Conservation (phyloP, 1,284 basidiomycete genomes). For the Cutaneotrichosporon sp. region DNA sequence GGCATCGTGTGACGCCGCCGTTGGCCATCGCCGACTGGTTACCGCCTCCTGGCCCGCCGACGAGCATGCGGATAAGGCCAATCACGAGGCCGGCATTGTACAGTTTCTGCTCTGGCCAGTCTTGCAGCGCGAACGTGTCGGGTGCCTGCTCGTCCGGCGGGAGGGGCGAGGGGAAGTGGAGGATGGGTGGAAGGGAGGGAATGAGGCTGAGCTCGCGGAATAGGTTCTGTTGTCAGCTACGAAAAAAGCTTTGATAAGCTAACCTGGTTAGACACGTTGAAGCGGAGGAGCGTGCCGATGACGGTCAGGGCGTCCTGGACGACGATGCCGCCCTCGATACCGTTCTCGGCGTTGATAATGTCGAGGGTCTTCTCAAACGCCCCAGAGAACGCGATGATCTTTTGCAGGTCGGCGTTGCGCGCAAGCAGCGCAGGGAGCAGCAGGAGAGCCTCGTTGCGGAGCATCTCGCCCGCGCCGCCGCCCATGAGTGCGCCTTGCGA, state of each 20-base stretch:
- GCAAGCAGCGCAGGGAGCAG: constrained; percentile 75
- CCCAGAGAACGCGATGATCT: constrained; percentile 94
- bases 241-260: constrained; percentile 22
- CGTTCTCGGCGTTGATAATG: constrained; percentile 79
- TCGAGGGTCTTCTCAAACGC: constrained; percentile 93
- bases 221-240: constrained; percentile 66
- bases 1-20: constrained; percentile 68
- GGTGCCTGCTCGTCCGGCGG: constrained; percentile 62
- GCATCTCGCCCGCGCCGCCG: constrained; percentile 45
- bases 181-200: constrained; percentile 69
- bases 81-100: constrained; percentile 72
- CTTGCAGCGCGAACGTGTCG: constrained; percentile 90
- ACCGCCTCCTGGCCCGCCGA: constrained; percentile 64
- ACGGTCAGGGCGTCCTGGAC: constrained; percentile 81
- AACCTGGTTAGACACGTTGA: constrained; percentile 94
- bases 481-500: constrained; percentile 23
- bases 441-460: constrained; percentile 63
- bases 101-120: constrained; percentile 89
- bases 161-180: constrained; percentile 75
- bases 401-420: constrained; percentile 91
- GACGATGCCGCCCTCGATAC: constrained; percentile 83
- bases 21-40: constrained; percentile 56
- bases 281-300: constrained; percentile 76
- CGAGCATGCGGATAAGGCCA: constrained; percentile 60
- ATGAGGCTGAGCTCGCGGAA: constrained; percentile 89